A percentile compares a stretch with the other conserved stretches of the same genome.
phyloP scores from a whole-genome alignment of 768 basidiomycete genomes.

The Pulveroboletus sp. region DNA sequence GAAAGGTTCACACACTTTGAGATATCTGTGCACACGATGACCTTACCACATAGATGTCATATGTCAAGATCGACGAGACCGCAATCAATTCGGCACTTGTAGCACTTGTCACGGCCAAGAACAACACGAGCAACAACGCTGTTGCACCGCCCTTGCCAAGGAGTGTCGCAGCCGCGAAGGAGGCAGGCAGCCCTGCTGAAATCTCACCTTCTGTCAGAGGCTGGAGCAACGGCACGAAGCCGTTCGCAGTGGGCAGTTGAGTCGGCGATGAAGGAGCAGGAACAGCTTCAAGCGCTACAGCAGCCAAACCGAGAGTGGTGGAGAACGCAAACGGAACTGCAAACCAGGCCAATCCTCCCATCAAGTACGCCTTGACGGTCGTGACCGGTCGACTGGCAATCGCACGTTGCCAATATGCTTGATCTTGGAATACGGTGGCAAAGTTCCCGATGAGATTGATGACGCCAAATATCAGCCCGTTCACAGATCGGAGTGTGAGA shows the following conservation, averaged over 20 bases:
- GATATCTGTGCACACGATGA: not conserved
- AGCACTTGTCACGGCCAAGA: slow-evolving; percentile 83
- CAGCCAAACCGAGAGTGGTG: slow-evolving; percentile 82
- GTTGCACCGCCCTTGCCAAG: slow-evolving; percentile 77
- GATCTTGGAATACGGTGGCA: slow-evolving; percentile 56
- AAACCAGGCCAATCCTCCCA: slow-evolving; percentile 91
- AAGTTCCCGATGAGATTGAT: slow-evolving; percentile 89
- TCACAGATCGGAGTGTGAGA: slow-evolving; percentile 71
- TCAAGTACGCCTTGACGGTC: slow-evolving; percentile 87
- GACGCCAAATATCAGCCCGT: slow-evolving; percentile 77
- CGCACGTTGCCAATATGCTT: slow-evolving; percentile 90
- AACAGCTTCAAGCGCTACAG: slow-evolving; percentile 67
- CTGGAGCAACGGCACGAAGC: slow-evolving; percentile 37
- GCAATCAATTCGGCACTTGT: slow-evolving; percentile 91
- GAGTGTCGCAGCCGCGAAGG: slow-evolving; percentile 78
- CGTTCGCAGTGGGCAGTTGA: slow-evolving; percentile 46
- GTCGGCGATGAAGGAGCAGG: slow-evolving; percentile 25
- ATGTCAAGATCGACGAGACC: slow-evolving; percentile 77
- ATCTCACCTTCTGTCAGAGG: slow-evolving; percentile 57
- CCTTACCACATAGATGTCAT: slow-evolving; percentile 75
- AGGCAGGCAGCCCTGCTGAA: slow-evolving; percentile 82
- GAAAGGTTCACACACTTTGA: not conserved
- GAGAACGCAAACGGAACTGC: slow-evolving; percentile 84
- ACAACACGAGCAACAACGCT: slow-evolving; percentile 74
- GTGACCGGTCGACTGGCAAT: slow-evolving; percentile 80